Evolutionary conservation across 2,329 filamentous ascomycete genomes (phyloP), one percentile per base, ranked within the genome.

Genomic region (Paraphaeosphaeria minitans): DNA sequence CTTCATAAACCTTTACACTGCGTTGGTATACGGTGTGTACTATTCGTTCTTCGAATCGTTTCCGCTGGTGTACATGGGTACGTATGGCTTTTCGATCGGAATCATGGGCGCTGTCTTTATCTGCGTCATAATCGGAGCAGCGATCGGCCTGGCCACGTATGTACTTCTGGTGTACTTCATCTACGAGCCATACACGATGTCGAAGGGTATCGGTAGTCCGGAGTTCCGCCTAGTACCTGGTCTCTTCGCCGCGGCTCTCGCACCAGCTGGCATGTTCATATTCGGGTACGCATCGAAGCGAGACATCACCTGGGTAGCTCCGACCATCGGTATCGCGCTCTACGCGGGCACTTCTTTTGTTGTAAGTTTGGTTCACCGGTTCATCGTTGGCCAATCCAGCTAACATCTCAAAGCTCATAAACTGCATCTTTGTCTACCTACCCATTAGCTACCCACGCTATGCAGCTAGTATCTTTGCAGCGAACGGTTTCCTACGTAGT

Each of bases 351-450:
- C 48, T 7, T 53, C 55, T n/a, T 57, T 47, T 24, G n/a, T 47
- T 33, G 41, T 50, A 43, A 41, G 55, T 53, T 16, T 35, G 14
- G 8, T 33, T 21, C 37, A 5, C 8, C 6, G 8, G 6, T 2
- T 66, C 3, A 72, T 71, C 68, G 74, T 65, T 55, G 31, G 24
- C 56, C 5, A 33, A 21, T 22, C 19, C 41, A 21, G 14, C 53
- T 56, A 12, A 56, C 8, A 2, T 42, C 7, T 41, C 9, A 24
- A 29, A 56, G 53, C 35, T 65, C 43, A 49, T 57, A 16, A 83
- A 85, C 77, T 76, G 79, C 0, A 71, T 83, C 0, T 81, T 83
- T 52, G 83, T 84, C 9, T 90, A 54, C 46, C n/a, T 58, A 8
- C 51, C 56, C 7, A 37, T 55, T 19, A 55, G 39, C 31, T 58